Evolutionary conservation across 2,329 filamentous ascomycete genomes (phyloP).

Genomic region (Hymenoscyphus scutula): DNA sequence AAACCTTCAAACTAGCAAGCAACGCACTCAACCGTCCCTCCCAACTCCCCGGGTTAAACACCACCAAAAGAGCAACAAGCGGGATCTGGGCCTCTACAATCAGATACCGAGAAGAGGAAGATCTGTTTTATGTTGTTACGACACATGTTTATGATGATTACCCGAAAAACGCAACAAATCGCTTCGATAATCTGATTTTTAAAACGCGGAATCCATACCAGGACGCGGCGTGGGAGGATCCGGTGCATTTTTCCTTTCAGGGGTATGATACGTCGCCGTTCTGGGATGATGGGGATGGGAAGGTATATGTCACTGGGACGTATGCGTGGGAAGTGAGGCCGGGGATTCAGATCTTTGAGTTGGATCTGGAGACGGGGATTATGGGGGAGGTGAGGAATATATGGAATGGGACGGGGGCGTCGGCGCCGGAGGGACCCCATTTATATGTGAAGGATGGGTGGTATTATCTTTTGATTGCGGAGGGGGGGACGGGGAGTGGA

Average conservation of each 20-base stretch:
- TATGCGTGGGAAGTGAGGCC: constrained; percentile 41
- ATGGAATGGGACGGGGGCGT: constrained; percentile 49
- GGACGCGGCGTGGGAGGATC: constrained; percentile 43
- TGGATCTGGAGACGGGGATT: constrained; percentile 41
- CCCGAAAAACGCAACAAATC: constrained; percentile 37
- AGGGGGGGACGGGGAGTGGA: constrained; percentile 50
- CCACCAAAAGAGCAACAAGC: constrained; percentile 36
- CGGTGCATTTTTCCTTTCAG: constrained; percentile 47
- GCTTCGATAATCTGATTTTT: constrained; percentile 45
- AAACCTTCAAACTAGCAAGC: constrained; percentile 48
- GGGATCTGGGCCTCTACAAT: constrained; percentile 50
- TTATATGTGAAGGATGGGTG: constrained; percentile 49
- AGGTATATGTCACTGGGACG: constrained; percentile 47
- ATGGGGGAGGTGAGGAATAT: constrained; percentile 31
- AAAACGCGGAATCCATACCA: constrained; percentile 42
- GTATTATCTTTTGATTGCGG: constrained; percentile 53
- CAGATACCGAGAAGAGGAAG: constrained; percentile 42
- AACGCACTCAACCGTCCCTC: constrained; percentile 38
- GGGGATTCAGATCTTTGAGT: constrained; percentile 42
- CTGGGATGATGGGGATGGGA: constrained; percentile 56
- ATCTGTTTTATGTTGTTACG: constrained; percentile 47
- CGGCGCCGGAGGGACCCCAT: constrained; percentile 51
- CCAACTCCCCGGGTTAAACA: constrained; percentile 40
- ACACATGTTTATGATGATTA: constrained; percentile 39
- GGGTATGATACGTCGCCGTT: constrained; percentile 55